phyloP scores from a whole-genome alignment of 2,329 filamentous ascomycete species.

The Penicillium sp. region DNA sequence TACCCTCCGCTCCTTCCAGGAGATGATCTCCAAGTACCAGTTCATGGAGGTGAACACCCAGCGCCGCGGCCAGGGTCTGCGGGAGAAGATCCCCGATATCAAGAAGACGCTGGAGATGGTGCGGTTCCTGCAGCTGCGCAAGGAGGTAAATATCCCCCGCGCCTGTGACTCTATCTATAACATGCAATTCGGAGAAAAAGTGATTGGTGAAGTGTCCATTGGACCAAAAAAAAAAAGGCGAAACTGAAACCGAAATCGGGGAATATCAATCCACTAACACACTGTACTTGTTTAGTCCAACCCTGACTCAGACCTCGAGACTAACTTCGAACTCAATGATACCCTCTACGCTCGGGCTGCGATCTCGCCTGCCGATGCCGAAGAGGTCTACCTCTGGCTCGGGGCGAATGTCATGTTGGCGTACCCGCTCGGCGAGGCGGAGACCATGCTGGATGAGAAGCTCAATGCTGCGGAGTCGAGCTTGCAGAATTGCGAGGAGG shows the following conservation, averaged over 20 bases:
- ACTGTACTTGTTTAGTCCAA: constrained; percentile 19
- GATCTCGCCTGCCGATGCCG: constrained; percentile 66
- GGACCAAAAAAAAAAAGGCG: not conserved
- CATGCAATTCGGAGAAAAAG: not conserved
- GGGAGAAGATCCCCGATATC: constrained; percentile 96
- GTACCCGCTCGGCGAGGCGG: constrained; percentile 86
- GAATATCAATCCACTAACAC: not conserved
- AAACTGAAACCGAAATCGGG: not conserved
- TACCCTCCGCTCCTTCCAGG: constrained; percentile 49
- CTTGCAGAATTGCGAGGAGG: constrained; percentile 87
- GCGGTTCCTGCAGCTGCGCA: constrained; percentile 73
- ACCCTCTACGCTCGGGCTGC: constrained; percentile 88
- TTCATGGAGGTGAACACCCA: constrained; percentile 98
- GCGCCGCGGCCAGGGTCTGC: constrained; percentile 74
- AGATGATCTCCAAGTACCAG: constrained; percentile 82
- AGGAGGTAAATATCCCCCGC: constrained; percentile 58
- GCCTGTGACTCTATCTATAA: not conserved
- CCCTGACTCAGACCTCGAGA: constrained; percentile 67
- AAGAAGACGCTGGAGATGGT: constrained; percentile 94
- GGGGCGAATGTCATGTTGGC: constrained; percentile 97
- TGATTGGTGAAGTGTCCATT: no score
- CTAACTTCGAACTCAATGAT: constrained; percentile 94
- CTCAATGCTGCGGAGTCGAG: constrained; percentile 75
- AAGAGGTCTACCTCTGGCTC: constrained; percentile 97
- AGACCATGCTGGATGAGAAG: constrained; percentile 74